Conservation (phyloP, 257 asterid genomes). For the Solanum tarapatanum region DNA sequence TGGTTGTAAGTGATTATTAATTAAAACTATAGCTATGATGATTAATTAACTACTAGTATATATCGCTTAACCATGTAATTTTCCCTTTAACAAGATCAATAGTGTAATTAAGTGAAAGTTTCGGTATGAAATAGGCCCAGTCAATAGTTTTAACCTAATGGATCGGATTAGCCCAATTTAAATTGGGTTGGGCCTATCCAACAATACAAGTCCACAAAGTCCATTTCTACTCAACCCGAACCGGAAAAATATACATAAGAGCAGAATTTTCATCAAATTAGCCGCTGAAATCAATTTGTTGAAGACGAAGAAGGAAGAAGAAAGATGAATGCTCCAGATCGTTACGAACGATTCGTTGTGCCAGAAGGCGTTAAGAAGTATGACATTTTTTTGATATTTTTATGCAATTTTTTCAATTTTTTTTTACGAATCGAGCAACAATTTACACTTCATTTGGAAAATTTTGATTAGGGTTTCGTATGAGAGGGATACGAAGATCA, state of each 20-base stretch:
- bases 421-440: neutral
- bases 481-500: slow-evolving; percentile 90
- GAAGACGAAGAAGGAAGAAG: neutral
- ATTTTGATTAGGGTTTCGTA: slow-evolving; percentile 57
- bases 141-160: neutral
- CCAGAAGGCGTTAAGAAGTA: slow-evolving; percentile 91
- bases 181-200: neutral
- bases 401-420: neutral
- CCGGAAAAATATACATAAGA: neutral
- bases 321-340: slow-evolving; percentile 45
- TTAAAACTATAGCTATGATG: too few relatives aligned
- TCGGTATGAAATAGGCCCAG: neutral
- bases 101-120: too few relatives aligned
- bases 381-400: neutral
- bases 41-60: too few relatives aligned
- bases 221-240: neutral
- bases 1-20: too few relatives aligned
- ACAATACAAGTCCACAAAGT: neutral
- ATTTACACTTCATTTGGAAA: neutral
- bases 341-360: slow-evolving; percentile 89
- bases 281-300: neutral
- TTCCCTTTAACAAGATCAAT: too few relatives aligned
- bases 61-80: too few relatives aligned
- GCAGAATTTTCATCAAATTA: neutral
- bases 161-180: neutral